Percentiles rank a stretch among this genome's conserved stretches.
Evolutionary conservation across 73 alveolate species (phyloP).

Genomic region (Paramecium octaurelia): DNA sequence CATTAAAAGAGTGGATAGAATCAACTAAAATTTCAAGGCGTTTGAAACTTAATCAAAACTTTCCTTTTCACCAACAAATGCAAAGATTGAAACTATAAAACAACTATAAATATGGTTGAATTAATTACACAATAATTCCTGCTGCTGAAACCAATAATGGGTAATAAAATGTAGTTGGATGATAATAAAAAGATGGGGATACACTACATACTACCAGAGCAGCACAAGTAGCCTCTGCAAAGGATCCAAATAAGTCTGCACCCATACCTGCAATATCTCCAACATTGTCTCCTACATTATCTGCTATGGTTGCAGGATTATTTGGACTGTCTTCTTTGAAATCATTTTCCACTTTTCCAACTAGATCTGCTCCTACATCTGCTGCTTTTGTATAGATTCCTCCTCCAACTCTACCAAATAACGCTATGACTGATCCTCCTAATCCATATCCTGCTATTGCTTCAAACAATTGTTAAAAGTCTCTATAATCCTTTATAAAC

Average conservation of each 20-base stretch:
- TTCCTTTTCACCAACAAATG: constrained; percentile 59
- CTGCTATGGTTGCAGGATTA: constrained; percentile 98
- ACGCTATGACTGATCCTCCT: constrained; percentile 94
- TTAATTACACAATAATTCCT: constrained; percentile 63
- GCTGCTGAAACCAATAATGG: constrained; percentile 86
- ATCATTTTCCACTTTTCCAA: constrained; percentile 87
- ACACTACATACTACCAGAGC: constrained; percentile 91
- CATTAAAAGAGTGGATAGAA: constrained; percentile 76
- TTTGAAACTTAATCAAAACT: constrained; percentile 69
- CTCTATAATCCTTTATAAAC: constrained; percentile 67
- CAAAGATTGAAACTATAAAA: constrained; percentile 7
- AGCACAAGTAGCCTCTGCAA: constrained; percentile 97
- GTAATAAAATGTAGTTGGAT: constrained; percentile 68
- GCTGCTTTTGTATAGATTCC: constrained; percentile 98
- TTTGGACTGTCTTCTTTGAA: constrained; percentile 90
- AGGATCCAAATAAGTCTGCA: constrained; percentile 95
- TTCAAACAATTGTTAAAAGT: constrained; percentile 71
- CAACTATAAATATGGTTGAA: neutral
- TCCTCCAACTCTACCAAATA: constrained; percentile 97
- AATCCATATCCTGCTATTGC: constrained; percentile 92
- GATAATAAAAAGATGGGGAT: constrained; percentile 66
- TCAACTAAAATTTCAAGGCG: constrained; percentile 66
- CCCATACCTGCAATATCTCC: constrained; percentile 98
- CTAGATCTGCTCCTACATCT: constrained; percentile 95
- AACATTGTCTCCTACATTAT: constrained; percentile 98